phyloP scores from a whole-genome alignment of 1,139 yeast genomes.

The Entelexis paramagnoliae region DNA sequence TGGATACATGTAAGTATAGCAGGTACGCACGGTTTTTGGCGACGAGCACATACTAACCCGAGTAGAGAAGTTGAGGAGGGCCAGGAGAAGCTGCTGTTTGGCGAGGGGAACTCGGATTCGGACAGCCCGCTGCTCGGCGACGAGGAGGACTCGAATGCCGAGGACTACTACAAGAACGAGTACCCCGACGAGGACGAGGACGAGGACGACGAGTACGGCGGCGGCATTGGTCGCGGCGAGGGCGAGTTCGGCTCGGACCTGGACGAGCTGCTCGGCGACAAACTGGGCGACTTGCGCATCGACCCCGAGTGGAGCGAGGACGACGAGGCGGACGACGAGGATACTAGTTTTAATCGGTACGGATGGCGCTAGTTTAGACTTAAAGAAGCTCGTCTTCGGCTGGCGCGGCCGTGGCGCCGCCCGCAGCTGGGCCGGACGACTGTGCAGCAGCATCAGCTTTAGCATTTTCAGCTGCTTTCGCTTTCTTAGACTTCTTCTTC shows the following conservation, averaged over 20 bases:
- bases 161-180: constrained; percentile 82
- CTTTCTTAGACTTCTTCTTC: constrained; percentile 1
- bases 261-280: constrained; percentile 12
- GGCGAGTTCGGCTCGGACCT: constrained; percentile 7
- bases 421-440: neutral
- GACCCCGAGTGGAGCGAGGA: constrained; percentile 19
- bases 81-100: constrained; percentile 42
- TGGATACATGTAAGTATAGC: constrained; percentile 34
- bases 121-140: constrained; percentile 37
- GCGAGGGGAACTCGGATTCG: constrained; percentile 40
- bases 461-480: neutral
- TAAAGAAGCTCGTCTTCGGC: constrained; percentile 5
- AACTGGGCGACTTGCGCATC: constrained; percentile 15
- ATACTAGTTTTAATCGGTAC: constrained; percentile 3
- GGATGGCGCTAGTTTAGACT: constrained; percentile 13
- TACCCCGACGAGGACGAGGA: constrained; percentile 63
- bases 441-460: neutral
- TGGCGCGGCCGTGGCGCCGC: neutral
- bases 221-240: neutral
- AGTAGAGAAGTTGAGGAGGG: constrained; percentile 42
- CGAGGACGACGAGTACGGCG: neutral
- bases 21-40: neutral
- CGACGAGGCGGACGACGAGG: constrained; percentile 10
- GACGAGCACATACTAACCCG: constrained; percentile 8
- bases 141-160: constrained; percentile 81